A percentile compares a stretch with the other conserved stretches of the same genome.
phyloP scores from a whole-genome alignment of 495 filamentous ascomycete species.

The Hypomontagnella submonticulosa region DNA sequence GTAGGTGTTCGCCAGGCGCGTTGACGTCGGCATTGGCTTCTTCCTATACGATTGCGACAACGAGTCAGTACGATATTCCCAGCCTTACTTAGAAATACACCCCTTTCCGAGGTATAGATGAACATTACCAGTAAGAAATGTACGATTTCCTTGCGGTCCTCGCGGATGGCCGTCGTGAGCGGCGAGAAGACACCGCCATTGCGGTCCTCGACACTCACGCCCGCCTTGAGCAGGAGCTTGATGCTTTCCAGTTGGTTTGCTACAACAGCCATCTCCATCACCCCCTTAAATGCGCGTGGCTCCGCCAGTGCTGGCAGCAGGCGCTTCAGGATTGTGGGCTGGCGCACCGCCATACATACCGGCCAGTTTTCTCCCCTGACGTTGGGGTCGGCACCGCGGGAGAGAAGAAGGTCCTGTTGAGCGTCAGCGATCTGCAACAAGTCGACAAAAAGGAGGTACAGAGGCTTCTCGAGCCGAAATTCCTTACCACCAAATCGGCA shows the following conservation, averaged over 20 bases:
- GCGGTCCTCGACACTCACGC: constrained; percentile 64
- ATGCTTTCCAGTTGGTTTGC: constrained; percentile 59
- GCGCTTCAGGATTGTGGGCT: constrained; percentile 57
- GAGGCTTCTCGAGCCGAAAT: neutral
- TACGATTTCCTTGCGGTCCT: constrained; percentile 61
- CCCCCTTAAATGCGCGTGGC: constrained; percentile 61
- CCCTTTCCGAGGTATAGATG: neutral
- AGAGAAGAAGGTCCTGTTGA: constrained; percentile 55
- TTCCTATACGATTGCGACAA: constrained; percentile 31
- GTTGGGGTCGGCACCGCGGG: constrained; percentile 63
- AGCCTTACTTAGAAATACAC: neutral
- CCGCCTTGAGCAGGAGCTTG: constrained; percentile 59
- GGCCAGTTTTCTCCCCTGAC: constrained; percentile 66
- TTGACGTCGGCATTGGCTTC: constrained; percentile 64
- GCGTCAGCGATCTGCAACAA: constrained; percentile 1
- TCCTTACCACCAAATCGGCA: constrained; percentile 53
- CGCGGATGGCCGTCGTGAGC: constrained; percentile 65
- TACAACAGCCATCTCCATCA: constrained; percentile 66
- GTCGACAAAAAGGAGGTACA: neutral
- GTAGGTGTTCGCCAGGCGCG: constrained; percentile 64
- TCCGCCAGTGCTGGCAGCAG: constrained; percentile 58
- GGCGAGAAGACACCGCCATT: constrained; percentile 68
- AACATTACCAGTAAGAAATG: constrained; percentile 54
- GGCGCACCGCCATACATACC: constrained; percentile 63
- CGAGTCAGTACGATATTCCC: constrained; percentile 3